These are phyloP conservation scores for Pulveroboletus sp. DNA, from an alignment of 768 basidiomycete genomes.

Conservation along the genomic window DNA sequence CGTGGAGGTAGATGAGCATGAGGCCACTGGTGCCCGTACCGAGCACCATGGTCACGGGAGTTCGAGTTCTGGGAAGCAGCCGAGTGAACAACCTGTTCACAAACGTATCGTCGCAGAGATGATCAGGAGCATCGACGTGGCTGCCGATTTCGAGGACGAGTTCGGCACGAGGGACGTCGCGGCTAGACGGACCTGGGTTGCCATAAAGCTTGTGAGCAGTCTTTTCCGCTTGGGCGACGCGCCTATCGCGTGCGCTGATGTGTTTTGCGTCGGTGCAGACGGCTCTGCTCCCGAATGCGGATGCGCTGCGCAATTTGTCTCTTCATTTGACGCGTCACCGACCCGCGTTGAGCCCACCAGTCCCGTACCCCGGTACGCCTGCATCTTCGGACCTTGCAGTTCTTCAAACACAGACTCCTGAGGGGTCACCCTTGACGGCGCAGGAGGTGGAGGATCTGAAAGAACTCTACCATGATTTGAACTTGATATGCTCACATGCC, in stretches of 20 bases:
- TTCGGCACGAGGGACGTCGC: conserved; percentile 19
- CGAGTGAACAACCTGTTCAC: conserved; percentile 36
- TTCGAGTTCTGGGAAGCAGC: neutral
- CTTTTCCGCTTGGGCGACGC: neutral
- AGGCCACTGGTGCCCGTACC: conserved; percentile 34
- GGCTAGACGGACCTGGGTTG: conserved; percentile 72
- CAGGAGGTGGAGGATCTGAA: conserved; percentile 58
- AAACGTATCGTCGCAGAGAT: conserved; percentile 72
- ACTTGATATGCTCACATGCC: conserved; percentile 60
- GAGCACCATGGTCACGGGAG: neutral
- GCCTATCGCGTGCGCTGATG: neutral
- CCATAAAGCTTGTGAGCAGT: conserved; percentile 68
- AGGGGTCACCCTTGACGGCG: conserved; percentile 35
- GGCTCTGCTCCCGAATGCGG: conserved; percentile 61
- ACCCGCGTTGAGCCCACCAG: conserved; percentile 23
- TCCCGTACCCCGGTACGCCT: conserved; percentile 70
- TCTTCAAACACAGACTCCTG: conserved; percentile 28
- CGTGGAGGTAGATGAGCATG: conserved; percentile 72
- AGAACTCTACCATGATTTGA: conserved; percentile 58
- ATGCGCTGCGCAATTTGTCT: conserved; percentile 59
- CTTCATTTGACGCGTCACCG: conserved; percentile 48
- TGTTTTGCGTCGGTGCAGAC: conserved; percentile 38
- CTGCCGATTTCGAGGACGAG: conserved; percentile 73
- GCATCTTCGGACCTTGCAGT: conserved; percentile 54
- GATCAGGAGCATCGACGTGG: conserved; percentile 68